Conservation (phyloP, 768 basidiomycete genomes). For the Trametes meyenii region DNA sequence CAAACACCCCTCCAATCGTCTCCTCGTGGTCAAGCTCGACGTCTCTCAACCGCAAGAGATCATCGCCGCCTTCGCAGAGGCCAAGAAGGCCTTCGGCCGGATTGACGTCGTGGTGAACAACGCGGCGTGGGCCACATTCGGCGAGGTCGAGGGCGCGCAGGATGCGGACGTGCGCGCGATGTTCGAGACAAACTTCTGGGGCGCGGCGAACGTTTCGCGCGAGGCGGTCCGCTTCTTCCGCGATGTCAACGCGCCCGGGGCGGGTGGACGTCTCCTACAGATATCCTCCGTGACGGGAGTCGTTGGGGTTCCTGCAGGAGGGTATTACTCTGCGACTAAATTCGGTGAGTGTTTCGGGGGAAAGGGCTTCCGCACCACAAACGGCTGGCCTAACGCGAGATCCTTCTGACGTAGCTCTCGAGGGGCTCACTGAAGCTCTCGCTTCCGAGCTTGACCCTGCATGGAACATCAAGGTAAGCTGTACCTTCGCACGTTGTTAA, state of each 20-base stretch:
- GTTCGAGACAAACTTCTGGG: conserved; percentile 32
- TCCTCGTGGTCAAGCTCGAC: conserved; percentile 30
- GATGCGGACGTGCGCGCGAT: conserved; percentile 30
- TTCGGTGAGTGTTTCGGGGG: conserved; percentile 24
- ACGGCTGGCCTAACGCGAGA: not conserved
- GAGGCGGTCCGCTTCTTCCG: conserved; percentile 36
- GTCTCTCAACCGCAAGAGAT: conserved; percentile 23
- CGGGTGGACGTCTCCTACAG: conserved; percentile 21
- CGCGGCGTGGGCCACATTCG: conserved; percentile 18
- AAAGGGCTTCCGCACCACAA: conserved; percentile 10
- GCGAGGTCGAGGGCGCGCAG: conserved; percentile 25
- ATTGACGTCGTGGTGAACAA: conserved; percentile 10
- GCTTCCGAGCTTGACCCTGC: conserved; percentile 18
- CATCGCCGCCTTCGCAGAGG: conserved; percentile 22
- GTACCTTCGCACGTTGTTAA: too few relatives aligned
- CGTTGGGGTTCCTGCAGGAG: not conserved
- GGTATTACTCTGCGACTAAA: conserved; percentile 13
- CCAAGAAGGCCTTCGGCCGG: conserved; percentile 17
- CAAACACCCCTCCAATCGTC: conserved; percentile 16
- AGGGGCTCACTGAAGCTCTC: conserved; percentile 9
- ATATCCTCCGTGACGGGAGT: conserved; percentile 9
- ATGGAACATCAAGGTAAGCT: conserved; percentile 25
- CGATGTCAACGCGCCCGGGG: conserved; percentile 24
- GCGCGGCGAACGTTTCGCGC: conserved; percentile 30
- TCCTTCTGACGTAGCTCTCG: conserved; percentile 5